Conservation (phyloP, 139 green algal genomes). For the Chlorella sorokiniana region DNA sequence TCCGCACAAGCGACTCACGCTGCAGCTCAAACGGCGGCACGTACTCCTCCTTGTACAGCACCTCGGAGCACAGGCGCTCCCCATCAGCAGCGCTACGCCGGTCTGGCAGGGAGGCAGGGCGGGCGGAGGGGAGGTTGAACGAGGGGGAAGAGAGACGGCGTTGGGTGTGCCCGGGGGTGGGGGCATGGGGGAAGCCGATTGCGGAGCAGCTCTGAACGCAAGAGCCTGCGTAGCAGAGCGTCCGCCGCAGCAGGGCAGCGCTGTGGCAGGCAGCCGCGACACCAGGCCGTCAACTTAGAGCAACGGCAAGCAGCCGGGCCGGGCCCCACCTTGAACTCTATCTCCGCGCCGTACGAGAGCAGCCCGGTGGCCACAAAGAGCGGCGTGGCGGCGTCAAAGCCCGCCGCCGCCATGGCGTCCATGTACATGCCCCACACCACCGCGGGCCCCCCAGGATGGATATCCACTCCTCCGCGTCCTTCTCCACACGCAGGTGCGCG, state of each 20-base stretch:
- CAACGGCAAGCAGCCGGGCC: too few relatives aligned
- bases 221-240: too few relatives aligned
- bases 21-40: slow-evolving; percentile 47
- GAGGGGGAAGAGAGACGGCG: too few relatives aligned
- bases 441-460: slow-evolving; percentile 61
- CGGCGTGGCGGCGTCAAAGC: slow-evolving; percentile 41
- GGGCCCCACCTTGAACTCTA: slow-evolving; percentile 1
- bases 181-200: too few relatives aligned
- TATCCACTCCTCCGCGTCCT: slow-evolving; percentile 69
- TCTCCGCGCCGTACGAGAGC: slow-evolving; percentile 59
- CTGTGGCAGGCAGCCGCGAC: too few relatives aligned
- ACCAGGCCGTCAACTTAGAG: too few relatives aligned
- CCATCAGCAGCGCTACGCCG: slow-evolving; percentile 27
- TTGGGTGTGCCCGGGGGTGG: too few relatives aligned
- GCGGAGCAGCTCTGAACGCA: too few relatives aligned
- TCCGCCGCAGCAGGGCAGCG: too few relatives aligned
- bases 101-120: background rate
- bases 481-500: slow-evolving; percentile 64
- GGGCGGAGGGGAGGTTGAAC: background rate
- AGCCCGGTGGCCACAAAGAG: slow-evolving; percentile 68
- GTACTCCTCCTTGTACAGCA: slow-evolving; percentile 73
- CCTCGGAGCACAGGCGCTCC: slow-evolving; percentile 31
- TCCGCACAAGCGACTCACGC: slow-evolving; percentile 11
- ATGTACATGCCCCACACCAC: slow-evolving; percentile 58
- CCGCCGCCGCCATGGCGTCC: slow-evolving; percentile 42